phyloP scores from a whole-genome alignment of 2,329 filamentous ascomycete species.

The Aureobasidium sp. region DNA sequence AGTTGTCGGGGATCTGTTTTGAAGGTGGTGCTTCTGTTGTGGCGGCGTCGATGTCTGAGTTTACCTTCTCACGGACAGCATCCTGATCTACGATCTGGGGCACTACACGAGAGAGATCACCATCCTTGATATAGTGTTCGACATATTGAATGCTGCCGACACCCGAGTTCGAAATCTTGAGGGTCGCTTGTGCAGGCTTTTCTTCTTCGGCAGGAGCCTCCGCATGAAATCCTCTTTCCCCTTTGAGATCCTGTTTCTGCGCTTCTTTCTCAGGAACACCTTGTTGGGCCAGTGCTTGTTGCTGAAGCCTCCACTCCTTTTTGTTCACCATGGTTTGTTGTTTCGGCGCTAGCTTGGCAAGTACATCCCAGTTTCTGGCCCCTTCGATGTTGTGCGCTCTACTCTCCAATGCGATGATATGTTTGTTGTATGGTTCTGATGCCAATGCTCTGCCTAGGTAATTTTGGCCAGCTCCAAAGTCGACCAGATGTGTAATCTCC shows the following conservation, averaged over 20 bases:
- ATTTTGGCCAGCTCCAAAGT: slow-evolving; percentile 95
- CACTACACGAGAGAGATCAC: slow-evolving; percentile 63
- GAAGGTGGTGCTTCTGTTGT: background rate
- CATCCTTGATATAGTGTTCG: slow-evolving; percentile 64
- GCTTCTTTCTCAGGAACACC: background rate
- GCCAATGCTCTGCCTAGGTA: slow-evolving; percentile 87
- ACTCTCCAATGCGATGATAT: slow-evolving; percentile 86
- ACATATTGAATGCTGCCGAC: slow-evolving; percentile 71
- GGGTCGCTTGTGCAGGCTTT: slow-evolving; percentile 36
- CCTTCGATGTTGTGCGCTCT: slow-evolving; percentile 78
- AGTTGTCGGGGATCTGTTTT: background rate
- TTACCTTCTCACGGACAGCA: slow-evolving; percentile 7
- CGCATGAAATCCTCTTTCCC: slow-evolving; percentile 15
- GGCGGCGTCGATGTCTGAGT: slow-evolving; percentile 19
- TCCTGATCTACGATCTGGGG: slow-evolving; percentile 44
- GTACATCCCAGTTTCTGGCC: slow-evolving; percentile 76
- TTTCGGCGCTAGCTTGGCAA: slow-evolving; percentile 67
- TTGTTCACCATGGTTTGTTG: slow-evolving; percentile 72
- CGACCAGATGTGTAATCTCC: slow-evolving; percentile 75
- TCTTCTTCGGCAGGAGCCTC: slow-evolving; percentile 15
- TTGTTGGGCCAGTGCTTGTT: slow-evolving; percentile 19
- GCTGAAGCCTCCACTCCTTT: slow-evolving; percentile 60
- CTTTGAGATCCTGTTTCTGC: slow-evolving; percentile 8
- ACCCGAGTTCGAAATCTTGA: slow-evolving; percentile 52
- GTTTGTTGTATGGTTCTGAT: slow-evolving; percentile 73